A percentile compares a stretch with the other conserved stretches of the same genome.
phyloP scores from a whole-genome alignment of 495 filamentous ascomycete genomes.

The Pyronema omphalodes region DNA sequence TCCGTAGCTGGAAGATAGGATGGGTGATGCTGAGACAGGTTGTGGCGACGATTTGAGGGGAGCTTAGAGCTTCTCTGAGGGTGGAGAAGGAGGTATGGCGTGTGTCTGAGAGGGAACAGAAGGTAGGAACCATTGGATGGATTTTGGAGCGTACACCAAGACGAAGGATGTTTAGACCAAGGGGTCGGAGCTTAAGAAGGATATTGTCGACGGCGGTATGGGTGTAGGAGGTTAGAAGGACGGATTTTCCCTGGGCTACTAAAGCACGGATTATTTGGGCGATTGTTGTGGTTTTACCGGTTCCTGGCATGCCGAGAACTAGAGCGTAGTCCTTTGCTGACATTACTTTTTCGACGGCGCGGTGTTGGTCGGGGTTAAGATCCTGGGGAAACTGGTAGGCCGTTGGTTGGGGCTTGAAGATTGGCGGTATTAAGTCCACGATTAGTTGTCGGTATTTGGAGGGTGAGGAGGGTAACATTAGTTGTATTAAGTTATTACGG shows the following conservation, averaged over 20 bases:
- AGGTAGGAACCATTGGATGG: slow-evolving; percentile 66
- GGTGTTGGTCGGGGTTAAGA: slow-evolving; percentile 72
- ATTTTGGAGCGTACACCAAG: slow-evolving; percentile 46
- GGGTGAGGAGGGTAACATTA: slow-evolving; percentile 43
- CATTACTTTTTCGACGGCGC: slow-evolving; percentile 85
- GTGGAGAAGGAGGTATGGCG: slow-evolving; percentile 62
- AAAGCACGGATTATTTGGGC: slow-evolving; percentile 90
- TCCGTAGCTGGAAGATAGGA: slow-evolving; percentile 65
- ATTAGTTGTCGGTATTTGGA: slow-evolving; percentile 54
- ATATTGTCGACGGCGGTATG: slow-evolving; percentile 98
- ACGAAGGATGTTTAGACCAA: slow-evolving; percentile 62
- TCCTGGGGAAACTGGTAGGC: slow-evolving; percentile 34
- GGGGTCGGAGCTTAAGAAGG: slow-evolving; percentile 66
- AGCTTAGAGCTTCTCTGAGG: slow-evolving; percentile 60
- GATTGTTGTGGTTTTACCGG: slow-evolving; percentile 94
- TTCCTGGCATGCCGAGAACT: slow-evolving; percentile 92
- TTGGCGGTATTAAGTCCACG: slow-evolving; percentile 50
- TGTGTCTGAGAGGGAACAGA: slow-evolving; percentile 55
- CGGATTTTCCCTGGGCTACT: slow-evolving; percentile 73
- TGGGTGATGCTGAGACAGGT: slow-evolving; percentile 87
- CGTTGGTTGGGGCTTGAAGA: slow-evolving; percentile 45
- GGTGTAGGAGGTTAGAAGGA: slow-evolving; percentile 85
- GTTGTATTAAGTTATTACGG: slow-evolving; percentile 76
- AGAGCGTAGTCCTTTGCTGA: slow-evolving; percentile 69
- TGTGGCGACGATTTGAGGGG: slow-evolving; percentile 74